Conservation (phyloP, 306 rosid species). For the Bauhinia variegata region DNA sequence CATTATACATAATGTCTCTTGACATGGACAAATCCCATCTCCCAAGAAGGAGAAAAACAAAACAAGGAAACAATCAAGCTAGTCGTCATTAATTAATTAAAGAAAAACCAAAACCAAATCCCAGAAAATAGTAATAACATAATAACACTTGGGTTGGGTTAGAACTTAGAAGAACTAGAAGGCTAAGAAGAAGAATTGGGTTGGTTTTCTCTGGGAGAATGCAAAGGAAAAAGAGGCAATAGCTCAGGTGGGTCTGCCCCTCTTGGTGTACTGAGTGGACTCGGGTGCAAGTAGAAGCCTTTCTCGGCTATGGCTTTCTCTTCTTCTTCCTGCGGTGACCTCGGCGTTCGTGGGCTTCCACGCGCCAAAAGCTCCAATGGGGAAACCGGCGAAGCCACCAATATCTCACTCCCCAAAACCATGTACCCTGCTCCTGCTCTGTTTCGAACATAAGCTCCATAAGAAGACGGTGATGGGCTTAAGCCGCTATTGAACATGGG, state of each 20-base stretch:
- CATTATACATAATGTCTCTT: background rate
- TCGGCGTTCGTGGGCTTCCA: conserved; percentile 65
- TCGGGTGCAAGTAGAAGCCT: conserved; percentile 77
- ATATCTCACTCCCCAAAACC: conserved; percentile 16
- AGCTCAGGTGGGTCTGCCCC: conserved; percentile 69
- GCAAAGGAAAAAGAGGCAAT: conserved; percentile 75
- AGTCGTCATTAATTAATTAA: background rate
- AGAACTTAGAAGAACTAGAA: too few relatives aligned
- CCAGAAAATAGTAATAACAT: background rate
- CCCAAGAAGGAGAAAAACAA: background rate
- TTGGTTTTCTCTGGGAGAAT: conserved; percentile 55
- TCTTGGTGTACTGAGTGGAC: conserved; percentile 60
- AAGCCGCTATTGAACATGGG: conserved; percentile 13
- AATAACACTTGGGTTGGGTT: background rate
- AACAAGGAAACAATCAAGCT: background rate
- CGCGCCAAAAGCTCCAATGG: conserved; percentile 69
- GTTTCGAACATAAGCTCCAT: conserved; percentile 5
- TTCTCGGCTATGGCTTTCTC: conserved; percentile 66
- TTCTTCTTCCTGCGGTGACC: conserved; percentile 54
- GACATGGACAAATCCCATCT: background rate
- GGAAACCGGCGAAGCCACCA: conserved; percentile 76
- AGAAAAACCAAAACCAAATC: background rate
- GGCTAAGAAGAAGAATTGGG: conserved; percentile 21
- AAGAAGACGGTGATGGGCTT: conserved; percentile 23
- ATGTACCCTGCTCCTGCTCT: background rate